Evolutionary conservation across 352 stramenopile species (phyloP).

Genomic region (Phytopythium ostracodes): DNA sequence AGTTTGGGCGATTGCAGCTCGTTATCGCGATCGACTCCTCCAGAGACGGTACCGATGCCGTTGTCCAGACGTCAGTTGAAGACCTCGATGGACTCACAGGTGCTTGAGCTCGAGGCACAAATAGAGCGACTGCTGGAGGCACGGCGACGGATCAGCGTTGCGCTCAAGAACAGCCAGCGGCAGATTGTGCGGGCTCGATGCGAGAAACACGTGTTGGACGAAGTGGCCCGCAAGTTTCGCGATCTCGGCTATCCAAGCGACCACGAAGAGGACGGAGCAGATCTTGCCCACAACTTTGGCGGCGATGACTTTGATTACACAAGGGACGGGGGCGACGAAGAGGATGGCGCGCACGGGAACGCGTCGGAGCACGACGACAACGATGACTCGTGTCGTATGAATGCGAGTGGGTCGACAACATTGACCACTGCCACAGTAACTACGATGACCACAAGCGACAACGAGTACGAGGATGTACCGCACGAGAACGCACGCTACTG

Average conservation of each 20-base stretch:
- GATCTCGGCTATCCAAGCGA: conserved; percentile 26
- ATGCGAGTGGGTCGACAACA: neutral
- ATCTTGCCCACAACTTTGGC: conserved; percentile 23
- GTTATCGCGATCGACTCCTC: neutral
- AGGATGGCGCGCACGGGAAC: conserved; percentile 22
- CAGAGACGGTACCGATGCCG: neutral
- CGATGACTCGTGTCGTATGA: neutral
- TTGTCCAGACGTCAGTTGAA: neutral
- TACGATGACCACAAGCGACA: neutral
- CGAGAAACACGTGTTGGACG: conserved; percentile 33
- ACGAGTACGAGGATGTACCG: conserved; percentile 5
- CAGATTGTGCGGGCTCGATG: conserved; percentile 21
- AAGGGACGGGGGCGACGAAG: conserved; percentile 7
- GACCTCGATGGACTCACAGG: conserved; percentile 32
- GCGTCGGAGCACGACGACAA: neutral
- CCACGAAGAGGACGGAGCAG: conserved; percentile 12
- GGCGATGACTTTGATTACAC: neutral
- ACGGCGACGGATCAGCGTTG: conserved; percentile 32
- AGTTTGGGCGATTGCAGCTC: neutral
- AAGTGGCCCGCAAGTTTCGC: conserved; percentile 25
- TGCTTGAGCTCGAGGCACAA: conserved; percentile 32
- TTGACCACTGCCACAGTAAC: neutral
- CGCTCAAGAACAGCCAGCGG: conserved; percentile 30
- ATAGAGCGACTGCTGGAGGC: conserved; percentile 33
- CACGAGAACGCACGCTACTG: conserved; percentile 8